Percentiles rank a stretch among this genome's conserved stretches.
Evolutionary conservation across 257 asterid species (phyloP).

Genomic region (Cruciata laevipes): DNA sequence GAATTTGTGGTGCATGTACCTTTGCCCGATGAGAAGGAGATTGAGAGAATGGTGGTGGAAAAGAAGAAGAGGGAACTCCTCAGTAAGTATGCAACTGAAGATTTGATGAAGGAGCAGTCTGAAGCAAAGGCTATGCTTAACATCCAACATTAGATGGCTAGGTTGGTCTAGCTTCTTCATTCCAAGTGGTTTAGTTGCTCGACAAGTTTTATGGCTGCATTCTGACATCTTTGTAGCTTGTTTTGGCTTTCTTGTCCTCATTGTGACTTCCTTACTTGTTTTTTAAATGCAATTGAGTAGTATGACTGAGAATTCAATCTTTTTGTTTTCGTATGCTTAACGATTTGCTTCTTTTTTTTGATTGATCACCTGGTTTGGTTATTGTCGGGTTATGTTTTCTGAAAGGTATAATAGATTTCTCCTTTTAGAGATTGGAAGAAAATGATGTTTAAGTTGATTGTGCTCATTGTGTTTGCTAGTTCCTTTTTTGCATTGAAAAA

Average conservation of each 20-base stretch:
- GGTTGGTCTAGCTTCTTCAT: not conserved
- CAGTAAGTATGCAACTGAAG: slow-evolving; percentile 68
- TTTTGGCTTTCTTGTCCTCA: not conserved
- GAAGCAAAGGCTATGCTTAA: slow-evolving; percentile 84
- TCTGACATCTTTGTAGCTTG: not conserved
- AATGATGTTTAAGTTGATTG: too few relatives aligned
- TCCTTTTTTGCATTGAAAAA: too few relatives aligned
- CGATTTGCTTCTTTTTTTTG: not conserved
- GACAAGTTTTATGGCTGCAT: not conserved
- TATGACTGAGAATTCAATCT: not conserved
- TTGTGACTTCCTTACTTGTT: not conserved
- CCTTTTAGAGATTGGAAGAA: not conserved
- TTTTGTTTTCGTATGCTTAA: not conserved
- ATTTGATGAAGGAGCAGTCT: slow-evolving; percentile 59
- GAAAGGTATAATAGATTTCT: not conserved
- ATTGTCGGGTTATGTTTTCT: not conserved
- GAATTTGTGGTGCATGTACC: too few relatives aligned
- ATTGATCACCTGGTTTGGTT: not conserved
- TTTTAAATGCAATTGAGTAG: not conserved
- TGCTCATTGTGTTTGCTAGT: too few relatives aligned
- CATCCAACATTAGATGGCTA: slow-evolving; percentile 47
- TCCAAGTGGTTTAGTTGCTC: not conserved
- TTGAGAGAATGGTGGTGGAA: too few relatives aligned
- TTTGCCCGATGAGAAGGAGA: too few relatives aligned
- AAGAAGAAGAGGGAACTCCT: too few relatives aligned